These are phyloP conservation scores for Cytospora chrysosperma DNA, from an alignment of 2,329 filamentous ascomycete species.

Conservation along the genomic window DNA sequence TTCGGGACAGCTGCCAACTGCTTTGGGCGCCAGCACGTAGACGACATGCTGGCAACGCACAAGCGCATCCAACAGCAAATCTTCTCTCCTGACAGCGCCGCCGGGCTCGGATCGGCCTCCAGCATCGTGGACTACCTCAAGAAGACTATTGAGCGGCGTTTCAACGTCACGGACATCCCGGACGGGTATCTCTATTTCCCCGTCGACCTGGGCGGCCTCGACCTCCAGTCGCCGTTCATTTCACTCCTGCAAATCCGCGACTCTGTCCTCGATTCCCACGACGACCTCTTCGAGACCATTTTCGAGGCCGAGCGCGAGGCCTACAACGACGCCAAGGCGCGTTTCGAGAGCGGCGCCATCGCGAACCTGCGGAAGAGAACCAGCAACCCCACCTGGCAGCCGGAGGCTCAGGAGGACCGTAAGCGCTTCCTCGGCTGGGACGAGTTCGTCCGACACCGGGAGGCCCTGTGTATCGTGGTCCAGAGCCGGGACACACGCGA, in stretches of 20 bases:
- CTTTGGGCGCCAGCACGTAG: conserved; percentile 51
- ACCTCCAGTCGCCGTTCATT: conserved; percentile 47
- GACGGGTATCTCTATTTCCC: conserved; percentile 50
- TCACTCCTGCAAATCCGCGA: conserved; percentile 41
- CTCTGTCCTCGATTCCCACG: conserved; percentile 32
- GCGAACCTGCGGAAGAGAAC: conserved; percentile 8
- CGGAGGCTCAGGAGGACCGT: conserved; percentile 32
- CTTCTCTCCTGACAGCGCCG: conserved; percentile 35
- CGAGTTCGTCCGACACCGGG: conserved; percentile 44
- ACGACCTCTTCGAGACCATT: conserved; percentile 33
- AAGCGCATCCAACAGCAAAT: conserved; percentile 49
- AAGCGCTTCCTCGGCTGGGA: conserved; percentile 45
- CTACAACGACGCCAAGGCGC: conserved; percentile 37
- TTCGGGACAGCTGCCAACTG: conserved; percentile 53
- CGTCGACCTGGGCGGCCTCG: conserved; percentile 45
- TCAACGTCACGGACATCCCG: conserved; percentile 44
- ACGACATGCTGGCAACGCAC: conserved; percentile 51
- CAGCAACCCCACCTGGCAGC: conserved; percentile 31
- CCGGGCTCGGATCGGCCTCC: conserved; percentile 26
- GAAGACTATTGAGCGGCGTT: conserved; percentile 49
- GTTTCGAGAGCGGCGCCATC: conserved; percentile 35
- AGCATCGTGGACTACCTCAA: conserved; percentile 58
- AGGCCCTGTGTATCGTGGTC: conserved; percentile 37
- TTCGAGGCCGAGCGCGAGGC: conserved; percentile 36
- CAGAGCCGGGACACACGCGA: conserved; percentile 14